Conservation (phyloP, 495 filamentous ascomycete species). For the Thermochaetoides thermophila region DNA sequence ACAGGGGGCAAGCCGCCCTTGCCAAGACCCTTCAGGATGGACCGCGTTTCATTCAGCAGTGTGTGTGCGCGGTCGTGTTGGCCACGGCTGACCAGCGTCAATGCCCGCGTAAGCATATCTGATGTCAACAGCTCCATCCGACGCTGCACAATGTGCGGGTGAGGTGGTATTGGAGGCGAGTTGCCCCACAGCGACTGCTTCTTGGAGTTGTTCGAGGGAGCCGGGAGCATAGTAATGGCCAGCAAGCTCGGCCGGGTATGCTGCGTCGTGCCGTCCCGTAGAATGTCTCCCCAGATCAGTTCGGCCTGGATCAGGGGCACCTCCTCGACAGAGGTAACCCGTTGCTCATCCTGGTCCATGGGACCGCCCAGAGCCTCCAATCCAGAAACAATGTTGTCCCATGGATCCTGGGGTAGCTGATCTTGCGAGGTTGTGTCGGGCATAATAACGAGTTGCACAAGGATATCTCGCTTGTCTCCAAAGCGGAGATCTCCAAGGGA, state of each 20-base stretch:
- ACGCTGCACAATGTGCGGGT: constrained; percentile 88
- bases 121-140: constrained; percentile 97
- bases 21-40: constrained; percentile 87
- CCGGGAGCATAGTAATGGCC: constrained; percentile 97
- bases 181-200: constrained; percentile 41
- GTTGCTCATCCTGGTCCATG: constrained; percentile 72
- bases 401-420: constrained; percentile 77
- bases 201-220: constrained; percentile 43
- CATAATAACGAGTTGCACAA: constrained; percentile 86
- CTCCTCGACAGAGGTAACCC: constrained; percentile 79
- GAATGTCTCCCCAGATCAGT: constrained; percentile 82
- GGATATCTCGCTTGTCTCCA: constrained; percentile 92
- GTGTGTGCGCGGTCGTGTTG: constrained; percentile 91
- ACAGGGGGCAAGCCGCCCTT: constrained; percentile 94
- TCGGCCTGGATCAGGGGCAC: constrained; percentile 93
- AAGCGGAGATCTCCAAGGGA: constrained; percentile 86
- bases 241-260: constrained; percentile 83
- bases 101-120: constrained; percentile 88
- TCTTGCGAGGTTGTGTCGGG: constrained; percentile 82
- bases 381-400: constrained; percentile 93
- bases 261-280: constrained; percentile 76
- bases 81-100: constrained; percentile 80
- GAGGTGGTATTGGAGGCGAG: constrained; percentile 84
- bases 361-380: constrained; percentile 90
- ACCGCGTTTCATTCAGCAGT: constrained; percentile 79